Evolutionary conservation across 202 grass and related monocot genomes (phyloP).

Genomic region (Thinopyrum obtusiflorum): DNA sequence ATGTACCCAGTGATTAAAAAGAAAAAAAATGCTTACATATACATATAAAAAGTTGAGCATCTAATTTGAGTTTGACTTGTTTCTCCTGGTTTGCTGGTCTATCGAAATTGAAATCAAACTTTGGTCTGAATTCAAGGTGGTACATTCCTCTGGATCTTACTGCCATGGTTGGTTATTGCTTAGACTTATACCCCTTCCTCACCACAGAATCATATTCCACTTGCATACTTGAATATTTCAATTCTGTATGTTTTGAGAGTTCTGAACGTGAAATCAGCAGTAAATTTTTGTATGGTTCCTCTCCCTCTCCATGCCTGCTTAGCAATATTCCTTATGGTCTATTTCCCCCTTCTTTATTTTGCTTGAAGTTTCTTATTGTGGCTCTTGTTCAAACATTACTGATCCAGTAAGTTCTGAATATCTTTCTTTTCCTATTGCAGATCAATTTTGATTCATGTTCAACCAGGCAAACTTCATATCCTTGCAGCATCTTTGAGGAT

Average conservation of each 20-base stretch:
- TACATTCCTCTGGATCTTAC: background rate
- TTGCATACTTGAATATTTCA: conserved; percentile 15
- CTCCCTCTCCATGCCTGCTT: background rate
- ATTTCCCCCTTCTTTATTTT: background rate
- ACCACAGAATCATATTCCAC: background rate
- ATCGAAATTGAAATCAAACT: background rate
- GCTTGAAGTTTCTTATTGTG: conserved; percentile 11
- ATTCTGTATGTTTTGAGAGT: conserved; percentile 8
- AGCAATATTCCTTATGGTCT: background rate
- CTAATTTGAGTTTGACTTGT: background rate
- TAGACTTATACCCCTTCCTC: background rate
- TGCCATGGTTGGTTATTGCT: background rate
- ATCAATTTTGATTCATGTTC: conserved; percentile 98
- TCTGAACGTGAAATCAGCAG: background rate
- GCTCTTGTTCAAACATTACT: conserved; percentile 5
- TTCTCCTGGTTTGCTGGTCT: background rate
- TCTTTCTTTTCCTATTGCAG: conserved; percentile 41
- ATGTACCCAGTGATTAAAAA: conserved; percentile 4
- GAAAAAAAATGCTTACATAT: background rate
- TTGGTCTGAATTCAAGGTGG: background rate
- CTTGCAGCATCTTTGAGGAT: conserved; percentile 93
- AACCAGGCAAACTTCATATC: conserved; percentile 78
- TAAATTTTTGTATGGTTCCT: conserved; percentile 15
- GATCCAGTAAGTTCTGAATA: background rate
- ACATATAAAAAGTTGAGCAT: background rate